phyloP scores from a whole-genome alignment of 2,329 filamentous ascomycete genomes.

The Beauveria sp. region DNA sequence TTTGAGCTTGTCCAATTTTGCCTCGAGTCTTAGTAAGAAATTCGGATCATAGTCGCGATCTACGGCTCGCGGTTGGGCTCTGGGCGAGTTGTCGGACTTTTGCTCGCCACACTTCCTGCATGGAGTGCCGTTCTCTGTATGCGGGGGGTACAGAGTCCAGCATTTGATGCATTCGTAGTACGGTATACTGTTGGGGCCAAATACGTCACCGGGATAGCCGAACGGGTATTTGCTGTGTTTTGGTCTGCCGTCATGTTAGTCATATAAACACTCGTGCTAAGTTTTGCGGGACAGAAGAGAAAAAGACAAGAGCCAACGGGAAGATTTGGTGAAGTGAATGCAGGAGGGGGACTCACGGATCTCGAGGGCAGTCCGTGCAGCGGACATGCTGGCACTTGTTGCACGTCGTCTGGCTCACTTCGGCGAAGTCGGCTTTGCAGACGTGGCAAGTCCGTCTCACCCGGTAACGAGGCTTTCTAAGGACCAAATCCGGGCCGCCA shows the following conservation, averaged over 20 bases:
- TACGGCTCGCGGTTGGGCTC: conserved; percentile 51
- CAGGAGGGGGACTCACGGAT: conserved; percentile 53
- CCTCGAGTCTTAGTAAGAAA: conserved; percentile 49
- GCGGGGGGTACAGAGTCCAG: conserved; percentile 45
- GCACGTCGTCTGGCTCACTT: conserved; percentile 52
- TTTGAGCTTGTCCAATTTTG: conserved; percentile 40
- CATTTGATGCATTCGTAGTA: conserved; percentile 57
- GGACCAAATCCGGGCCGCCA: conserved; percentile 63
- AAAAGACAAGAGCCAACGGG: neutral
- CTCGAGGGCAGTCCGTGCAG: conserved; percentile 73
- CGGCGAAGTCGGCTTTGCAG: conserved; percentile 56
- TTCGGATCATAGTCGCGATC: conserved; percentile 56
- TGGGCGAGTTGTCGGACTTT: conserved; percentile 51
- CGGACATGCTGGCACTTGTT: conserved; percentile 61
- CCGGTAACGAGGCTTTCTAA: conserved; percentile 64
- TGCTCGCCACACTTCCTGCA: conserved; percentile 55
- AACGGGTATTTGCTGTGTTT: conserved; percentile 63
- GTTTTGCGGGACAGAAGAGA: neutral
- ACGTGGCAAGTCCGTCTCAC: conserved; percentile 70
- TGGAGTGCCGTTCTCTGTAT: conserved; percentile 40
- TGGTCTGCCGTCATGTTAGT: conserved; percentile 32
- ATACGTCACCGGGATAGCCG: conserved; percentile 61
- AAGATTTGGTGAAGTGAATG: too few relatives aligned
- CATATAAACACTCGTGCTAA: neutral
- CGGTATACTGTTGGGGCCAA: conserved; percentile 42